These are phyloP conservation scores for Lentinula aciculospora DNA, from an alignment of 768 basidiomycete species.

Conservation along the genomic window DNA sequence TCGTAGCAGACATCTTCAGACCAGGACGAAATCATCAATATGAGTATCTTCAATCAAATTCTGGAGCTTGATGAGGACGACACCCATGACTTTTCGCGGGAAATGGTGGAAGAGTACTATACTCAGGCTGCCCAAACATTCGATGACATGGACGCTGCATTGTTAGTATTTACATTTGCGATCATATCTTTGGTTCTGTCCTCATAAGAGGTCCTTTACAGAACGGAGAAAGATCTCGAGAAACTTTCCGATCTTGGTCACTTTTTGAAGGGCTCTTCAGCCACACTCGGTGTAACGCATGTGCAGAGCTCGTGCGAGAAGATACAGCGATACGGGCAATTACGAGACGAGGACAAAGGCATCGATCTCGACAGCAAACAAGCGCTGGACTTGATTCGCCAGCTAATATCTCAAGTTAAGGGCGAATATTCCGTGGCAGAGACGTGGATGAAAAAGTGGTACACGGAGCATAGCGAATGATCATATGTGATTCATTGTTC, in stretches of 20 bases:
- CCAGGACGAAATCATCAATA: constrained; percentile 50
- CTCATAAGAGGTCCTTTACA: constrained; percentile 25
- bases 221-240: constrained; percentile 51
- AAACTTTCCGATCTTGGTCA: constrained; percentile 77
- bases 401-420: constrained; percentile 53
- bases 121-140: constrained; percentile 77
- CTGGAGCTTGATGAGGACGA: constrained; percentile 85
- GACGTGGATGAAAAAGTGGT: constrained; percentile 53
- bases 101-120: constrained; percentile 79
- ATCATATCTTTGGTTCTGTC: not conserved
- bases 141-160: constrained; percentile 63
- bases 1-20: not conserved
- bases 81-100: constrained; percentile 63
- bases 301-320: constrained; percentile 85
- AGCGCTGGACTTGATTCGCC: constrained; percentile 53
- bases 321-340: constrained; percentile 84
- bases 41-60: constrained; percentile 80
- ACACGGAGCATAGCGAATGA: constrained; percentile 9
- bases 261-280: constrained; percentile 96
- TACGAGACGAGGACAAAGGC: constrained; percentile 49
- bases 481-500: too few species aligned
- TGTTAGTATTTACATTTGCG: constrained; percentile 53
- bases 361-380: constrained; percentile 37
- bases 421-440: constrained; percentile 67
- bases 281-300: constrained; percentile 78